Evolutionary conservation across 208 protist genomes (phyloP), one percentile per base, ranked within the genome.

Genomic region (Kentomonas sorsogonicus): DNA sequence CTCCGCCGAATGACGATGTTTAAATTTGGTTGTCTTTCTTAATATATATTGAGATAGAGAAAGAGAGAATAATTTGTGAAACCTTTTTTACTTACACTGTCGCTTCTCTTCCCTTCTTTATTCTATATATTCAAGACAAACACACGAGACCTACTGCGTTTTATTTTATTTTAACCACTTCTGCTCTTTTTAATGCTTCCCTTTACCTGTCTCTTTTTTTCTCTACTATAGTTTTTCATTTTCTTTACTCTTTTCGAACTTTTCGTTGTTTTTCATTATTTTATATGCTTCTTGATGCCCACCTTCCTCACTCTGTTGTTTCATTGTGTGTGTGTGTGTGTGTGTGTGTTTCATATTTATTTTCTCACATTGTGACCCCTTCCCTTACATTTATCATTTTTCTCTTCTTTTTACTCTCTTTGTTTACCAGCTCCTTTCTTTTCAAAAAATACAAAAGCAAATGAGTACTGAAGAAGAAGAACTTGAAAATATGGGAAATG

Each of bases 151-250:
- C 5, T 11, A 36, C 33, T 15, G 5, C 11, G 5, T 36, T 15
- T 36, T 36, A 36, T 36, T 11, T 11, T 15, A 36, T 36, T 15
- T 36, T 15, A 36, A 15, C 5, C 33, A 36, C 5, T 11, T 36
- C 5, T 11, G 33, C 33, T 47, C 23, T 47, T 27, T 15, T 20
- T 20, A 27, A 27, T 15, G n/a, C n/a, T n/a, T n/a, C n/a, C n/a
- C n/a, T n/a, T n/a, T n/a, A n/a, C n/a, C n/a, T n/a, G 13, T 51
- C 27, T 51, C 5, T 51, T 51, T 51, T 2, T 51, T 16, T 26
- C 15, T 27, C 15, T 41, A 41, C 13, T 4, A 3, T 41, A 41
- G 13, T 22, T 4, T 41, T 41, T 22, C 13, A 18, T n/a, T 41
- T 41, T 36, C 33, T 36, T 36, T 36, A 36, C 11, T 36, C 33